Base-by-base conservation (phyloP, 306 rosid genomes). In the Quercus engelmannii region DNA sequence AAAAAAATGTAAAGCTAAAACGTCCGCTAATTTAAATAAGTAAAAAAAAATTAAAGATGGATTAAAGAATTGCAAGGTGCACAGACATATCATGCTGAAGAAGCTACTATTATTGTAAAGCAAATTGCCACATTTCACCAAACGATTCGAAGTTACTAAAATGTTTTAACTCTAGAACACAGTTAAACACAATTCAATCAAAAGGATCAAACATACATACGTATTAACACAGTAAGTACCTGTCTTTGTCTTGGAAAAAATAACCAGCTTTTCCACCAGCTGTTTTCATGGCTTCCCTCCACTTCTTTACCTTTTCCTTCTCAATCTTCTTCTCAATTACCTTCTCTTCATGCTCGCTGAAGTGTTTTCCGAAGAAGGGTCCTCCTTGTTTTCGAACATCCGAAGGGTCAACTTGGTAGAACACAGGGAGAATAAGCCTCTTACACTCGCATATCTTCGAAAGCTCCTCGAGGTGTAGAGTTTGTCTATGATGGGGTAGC, bases 281-380 rank as follows among this genome's bases (percentile, higher is more conserved):
- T 78, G 82, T 87, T 1, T 74, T 73, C 94, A 90, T 83, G 67
- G 92, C 94, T 12, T n/a, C 8, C 73, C 85, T 86, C 91, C 94
- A 90, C 38, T 13, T 15, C 5, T 0, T 41, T 55, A 88, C 78
- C 30, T 18, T 71, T 1, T 0, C 43, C 23, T 28, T 0, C n/a
- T 19, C 69, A 62, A 62, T 12, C 1, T 35, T 25, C 69, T 10
- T 6, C 13, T 0, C 28, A 52, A 33, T 55, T 38, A 0, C 82
- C 23, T 23, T 56, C 0, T 5, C 2, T 21, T 33, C 80, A n/a
- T 90, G 89, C 49, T 11, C 20, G n/a, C 20, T 3, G 19, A 90
- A 87, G 14, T 69, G 51, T 19, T 62, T 59, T 46, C 73, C 85
- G n/a, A 87, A 89, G 23, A 87, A 91, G 3, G 84, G 85, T 3